These are phyloP conservation scores for Pseudoneurospora amorphoporcata DNA, from an alignment of 495 filamentous ascomycete species.

Conservation along the genomic window DNA sequence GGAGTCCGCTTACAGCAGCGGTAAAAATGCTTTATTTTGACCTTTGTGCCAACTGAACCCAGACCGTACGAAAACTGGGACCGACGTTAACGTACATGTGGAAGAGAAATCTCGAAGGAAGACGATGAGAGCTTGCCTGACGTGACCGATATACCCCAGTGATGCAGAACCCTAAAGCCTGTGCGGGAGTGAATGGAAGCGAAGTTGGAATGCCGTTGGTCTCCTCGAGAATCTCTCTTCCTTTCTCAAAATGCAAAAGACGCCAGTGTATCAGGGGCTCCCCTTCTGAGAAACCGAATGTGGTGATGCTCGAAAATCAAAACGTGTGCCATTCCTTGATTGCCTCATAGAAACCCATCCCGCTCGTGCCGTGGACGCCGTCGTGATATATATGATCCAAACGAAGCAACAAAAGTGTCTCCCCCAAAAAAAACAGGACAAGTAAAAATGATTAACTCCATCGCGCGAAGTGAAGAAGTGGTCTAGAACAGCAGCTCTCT, in stretches of 20 bases:
- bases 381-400: constrained; percentile 24
- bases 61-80: constrained; percentile 33
- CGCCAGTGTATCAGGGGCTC: constrained; percentile 17
- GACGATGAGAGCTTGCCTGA: constrained; percentile 57
- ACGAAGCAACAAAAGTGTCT: constrained; percentile 18
- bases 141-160: constrained; percentile 33
- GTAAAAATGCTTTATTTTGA: constrained; percentile 44
- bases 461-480: constrained; percentile 1
- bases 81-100: constrained; percentile 68
- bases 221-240: neutral
- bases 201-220: neutral
- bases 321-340: constrained; percentile 7
- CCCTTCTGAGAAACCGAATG: constrained; percentile 7
- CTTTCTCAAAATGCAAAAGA: constrained; percentile 22
- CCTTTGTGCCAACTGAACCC: constrained; percentile 29
- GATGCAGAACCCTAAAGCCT: constrained; percentile 14
- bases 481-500: constrained; percentile 22
- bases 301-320: constrained; percentile 15
- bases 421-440: constrained; percentile 1
- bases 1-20: constrained; percentile 28
- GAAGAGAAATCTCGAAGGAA: constrained; percentile 45
- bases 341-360: constrained; percentile 10
- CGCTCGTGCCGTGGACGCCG: constrained; percentile 17
- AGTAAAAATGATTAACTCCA: constrained; percentile 10
- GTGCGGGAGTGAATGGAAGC: constrained; percentile 1